Conservation (phyloP, 805 yeast species). For the Kluyveromyces starmeri region DNA sequence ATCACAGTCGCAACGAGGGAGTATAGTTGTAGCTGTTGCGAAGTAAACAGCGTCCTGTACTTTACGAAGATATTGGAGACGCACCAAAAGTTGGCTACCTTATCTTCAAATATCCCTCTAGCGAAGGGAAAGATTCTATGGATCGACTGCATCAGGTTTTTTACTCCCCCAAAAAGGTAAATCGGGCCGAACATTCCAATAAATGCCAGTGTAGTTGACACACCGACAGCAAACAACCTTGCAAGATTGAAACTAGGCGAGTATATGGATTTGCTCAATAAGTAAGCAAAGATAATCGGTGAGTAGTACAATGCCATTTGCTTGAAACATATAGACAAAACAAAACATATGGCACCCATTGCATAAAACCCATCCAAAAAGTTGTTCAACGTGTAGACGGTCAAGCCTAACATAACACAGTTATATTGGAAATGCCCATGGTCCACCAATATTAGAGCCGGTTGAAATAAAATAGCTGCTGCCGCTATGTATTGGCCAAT, state of each 20-base stretch:
- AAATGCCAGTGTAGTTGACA: conserved; percentile 53
- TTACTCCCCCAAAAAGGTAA: conserved; percentile 33
- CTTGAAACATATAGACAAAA: conserved; percentile 72
- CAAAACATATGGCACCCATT: conserved; percentile 68
- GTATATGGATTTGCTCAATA: conserved; percentile 45
- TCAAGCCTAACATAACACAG: conserved; percentile 85
- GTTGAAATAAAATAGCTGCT: conserved; percentile 76
- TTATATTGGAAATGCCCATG: conserved; percentile 98
- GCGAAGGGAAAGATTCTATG: conserved; percentile 88
- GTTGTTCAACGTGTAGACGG: conserved; percentile 58
- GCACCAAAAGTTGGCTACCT: conserved; percentile 97
- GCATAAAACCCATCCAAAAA: conserved; percentile 55
- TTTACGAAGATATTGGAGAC: conserved; percentile 75
- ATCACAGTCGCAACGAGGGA: conserved; percentile 47
- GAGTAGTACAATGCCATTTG: conserved; percentile 95
- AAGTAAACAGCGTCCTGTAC: conserved; percentile 47
- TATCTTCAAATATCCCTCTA: conserved; percentile 93
- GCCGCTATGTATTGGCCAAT: conserved; percentile 71
- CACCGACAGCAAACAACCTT: conserved; percentile 52
- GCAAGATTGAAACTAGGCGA: conserved; percentile 41
- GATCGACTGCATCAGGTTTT: conserved; percentile 36
- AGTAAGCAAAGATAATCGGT: conserved; percentile 75
- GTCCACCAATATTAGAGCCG: conserved; percentile 74
- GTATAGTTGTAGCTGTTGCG: conserved; percentile 47
- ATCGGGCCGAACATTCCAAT: conserved; percentile 52